Conservation (phyloP, 257 asterid species). For the Pogostemon cablin region DNA sequence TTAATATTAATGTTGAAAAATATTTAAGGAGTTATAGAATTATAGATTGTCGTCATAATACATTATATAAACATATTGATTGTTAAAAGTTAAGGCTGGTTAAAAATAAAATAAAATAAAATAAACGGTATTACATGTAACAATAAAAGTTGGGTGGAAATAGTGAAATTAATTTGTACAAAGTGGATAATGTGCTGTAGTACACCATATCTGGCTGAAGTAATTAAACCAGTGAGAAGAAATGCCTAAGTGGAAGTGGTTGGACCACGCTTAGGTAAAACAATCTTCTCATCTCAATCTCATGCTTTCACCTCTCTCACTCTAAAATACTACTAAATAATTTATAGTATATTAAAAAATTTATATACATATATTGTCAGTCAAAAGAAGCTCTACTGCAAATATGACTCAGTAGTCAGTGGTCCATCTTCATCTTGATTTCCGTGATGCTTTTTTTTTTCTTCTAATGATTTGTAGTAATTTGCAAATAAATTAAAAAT, state of each 20-base stretch:
- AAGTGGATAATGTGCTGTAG: not conserved
- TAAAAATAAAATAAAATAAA: no score
- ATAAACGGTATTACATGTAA: no score
- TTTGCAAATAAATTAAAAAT: no score
- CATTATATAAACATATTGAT: no score
- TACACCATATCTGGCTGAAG: not conserved
- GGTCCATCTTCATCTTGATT: constrained; percentile 31
- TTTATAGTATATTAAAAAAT: no score
- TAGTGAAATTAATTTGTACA: not conserved
- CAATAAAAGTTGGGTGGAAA: no score
- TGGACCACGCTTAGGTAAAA: not conserved
- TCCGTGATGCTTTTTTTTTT: constrained; percentile 3
- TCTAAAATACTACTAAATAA: no score
- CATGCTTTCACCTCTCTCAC: constrained; percentile 27
- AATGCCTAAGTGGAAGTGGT: not conserved
- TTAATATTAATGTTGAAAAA: no score
- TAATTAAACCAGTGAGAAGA: not conserved
- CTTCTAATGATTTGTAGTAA: not conserved
- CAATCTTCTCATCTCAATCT: not conserved
- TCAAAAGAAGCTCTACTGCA: not conserved
- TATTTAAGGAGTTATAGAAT: no score
- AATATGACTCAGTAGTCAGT: not conserved
- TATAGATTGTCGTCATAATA: no score
- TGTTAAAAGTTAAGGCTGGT: no score
- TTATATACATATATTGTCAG: not conserved